Percentiles rank a stretch among this genome's conserved stretches.
phyloP scores from a whole-genome alignment of 2,329 filamentous ascomycete species.

The Aspergillus sp. region DNA sequence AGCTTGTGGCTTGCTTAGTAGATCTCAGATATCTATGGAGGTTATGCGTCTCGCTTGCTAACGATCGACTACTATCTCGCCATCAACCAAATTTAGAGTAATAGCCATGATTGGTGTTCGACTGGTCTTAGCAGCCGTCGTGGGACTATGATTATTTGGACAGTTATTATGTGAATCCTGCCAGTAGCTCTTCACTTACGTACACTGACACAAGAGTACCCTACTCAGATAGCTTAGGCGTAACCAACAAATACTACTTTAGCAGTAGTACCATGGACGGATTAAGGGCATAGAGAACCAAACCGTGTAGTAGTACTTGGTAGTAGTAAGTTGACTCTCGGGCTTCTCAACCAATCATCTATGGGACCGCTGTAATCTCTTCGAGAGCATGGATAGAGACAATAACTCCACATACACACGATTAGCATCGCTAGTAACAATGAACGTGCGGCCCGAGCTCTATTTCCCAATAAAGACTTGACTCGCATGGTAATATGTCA shows the following conservation, averaged over 20 bases:
- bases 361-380: constrained; percentile 13
- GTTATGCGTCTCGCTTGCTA: background rate
- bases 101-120: background rate
- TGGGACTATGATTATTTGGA: background rate
- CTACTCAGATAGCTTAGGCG: background rate
- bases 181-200: background rate
- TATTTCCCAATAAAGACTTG: constrained; percentile 6
- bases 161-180: background rate
- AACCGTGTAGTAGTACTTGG: too few relatives aligned
- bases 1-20: background rate
- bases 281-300: too few relatives aligned
- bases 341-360: constrained; percentile 6
- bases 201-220: background rate
- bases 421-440: constrained; percentile 4
- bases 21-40: background rate
- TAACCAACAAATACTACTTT: background rate
- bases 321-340: background rate
- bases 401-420: constrained; percentile 11
- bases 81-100: too few relatives aligned
- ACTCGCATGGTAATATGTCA: constrained; percentile 16
- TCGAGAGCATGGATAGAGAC: background rate
- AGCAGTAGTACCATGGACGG: background rate
- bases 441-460: constrained; percentile 24
- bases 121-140: background rate
- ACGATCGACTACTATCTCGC: background rate